Evolutionary conservation across 2,329 filamentous ascomycete genomes (phyloP).

Genomic region (Xylaria sp.): DNA sequence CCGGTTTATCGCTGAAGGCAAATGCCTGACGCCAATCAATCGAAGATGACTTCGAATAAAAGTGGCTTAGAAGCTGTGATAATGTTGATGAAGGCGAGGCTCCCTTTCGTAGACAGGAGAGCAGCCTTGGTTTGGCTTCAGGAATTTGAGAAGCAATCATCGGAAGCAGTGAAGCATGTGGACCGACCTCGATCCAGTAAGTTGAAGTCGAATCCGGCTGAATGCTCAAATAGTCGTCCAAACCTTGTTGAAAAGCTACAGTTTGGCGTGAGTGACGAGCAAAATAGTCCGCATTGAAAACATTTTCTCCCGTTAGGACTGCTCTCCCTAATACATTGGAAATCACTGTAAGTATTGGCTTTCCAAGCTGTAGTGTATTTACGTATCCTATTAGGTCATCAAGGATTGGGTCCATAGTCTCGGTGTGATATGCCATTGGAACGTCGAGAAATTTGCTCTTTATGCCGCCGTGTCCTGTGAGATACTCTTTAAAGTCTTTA

Average conservation of each 20-base stretch:
- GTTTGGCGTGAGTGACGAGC: constrained; percentile 24
- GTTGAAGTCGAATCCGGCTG: background rate
- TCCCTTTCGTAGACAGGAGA: constrained; percentile 25
- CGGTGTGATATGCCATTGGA: constrained; percentile 47
- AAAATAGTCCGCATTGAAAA: constrained; percentile 26
- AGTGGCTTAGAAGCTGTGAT: constrained; percentile 21
- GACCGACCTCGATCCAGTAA: constrained; percentile 28
- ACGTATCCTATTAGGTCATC: constrained; percentile 29
- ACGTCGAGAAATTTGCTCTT: constrained; percentile 44
- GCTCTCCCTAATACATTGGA: constrained; percentile 32
- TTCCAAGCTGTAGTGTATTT: constrained; percentile 11
- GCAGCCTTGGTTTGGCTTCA: constrained; percentile 11
- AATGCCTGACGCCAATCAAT: background rate
- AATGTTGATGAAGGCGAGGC: constrained; percentile 21
- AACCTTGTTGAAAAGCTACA: constrained; percentile 27
- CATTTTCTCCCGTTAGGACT: constrained; percentile 17
- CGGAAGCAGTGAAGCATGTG: constrained; percentile 27
- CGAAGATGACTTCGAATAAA: constrained; percentile 14
- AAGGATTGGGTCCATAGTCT: constrained; percentile 44
- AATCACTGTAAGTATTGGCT: constrained; percentile 32
- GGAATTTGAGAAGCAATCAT: constrained; percentile 28
- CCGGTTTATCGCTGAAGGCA: background rate
- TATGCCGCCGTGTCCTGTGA: constrained; percentile 31
- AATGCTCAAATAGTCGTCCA: constrained; percentile 14
- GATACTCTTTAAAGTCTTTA: constrained; percentile 28